Base-by-base conservation (phyloP, 163 green algal species). In the Smithsoniella earleae region DNA sequence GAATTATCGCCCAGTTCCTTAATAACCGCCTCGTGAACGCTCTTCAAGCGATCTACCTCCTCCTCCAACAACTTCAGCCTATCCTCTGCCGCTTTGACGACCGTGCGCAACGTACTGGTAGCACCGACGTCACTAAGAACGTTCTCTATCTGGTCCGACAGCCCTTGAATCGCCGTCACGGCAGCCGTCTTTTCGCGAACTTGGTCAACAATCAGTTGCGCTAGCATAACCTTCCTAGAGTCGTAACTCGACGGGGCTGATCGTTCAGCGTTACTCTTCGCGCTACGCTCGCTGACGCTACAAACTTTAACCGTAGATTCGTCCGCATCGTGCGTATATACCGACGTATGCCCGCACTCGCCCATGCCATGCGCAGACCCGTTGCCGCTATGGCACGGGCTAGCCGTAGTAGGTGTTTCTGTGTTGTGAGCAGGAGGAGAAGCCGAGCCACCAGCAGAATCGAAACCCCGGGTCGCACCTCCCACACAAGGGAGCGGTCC, bases 211-310 rank as follows among this genome's bases (percentile, higher is more conserved):
- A 69, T 69, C 3, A 69, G 27, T 31, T 69, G 58, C 25, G 58
- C 58, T 20, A 69, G 58, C 58, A 69, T 69, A 30, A 69, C 58
- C 58, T 69, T 69, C 30, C 58, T 30, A 30, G 58, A 69, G 58
- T 69, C 58, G 34, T 69, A 69, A 25, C 25, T 25, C 8, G 49
- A 64, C 49, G 6, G 25, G 49, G 8, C 13, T 18, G 25, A 25
- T 10, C 49, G 25, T 6, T 27, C 49, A 13, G 25, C 49, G 8
- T 27, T 27, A 13, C 49, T 64, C 25, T 25, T 18, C 6, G 25
- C 49, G 1, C 20, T 54, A 54, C 18, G n/a, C n/a, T n/a, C n/a
- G n/a, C n/a, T n/a, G n/a, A n/a, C n/a, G n/a, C n/a, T n/a, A n/a
- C n/a, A n/a, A n/a, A n/a, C n/a, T n/a, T n/a, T n/a, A n/a, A n/a